phyloP scores from a whole-genome alignment of 2,329 filamentous ascomycete genomes.

The Periconia macrospinosa region DNA sequence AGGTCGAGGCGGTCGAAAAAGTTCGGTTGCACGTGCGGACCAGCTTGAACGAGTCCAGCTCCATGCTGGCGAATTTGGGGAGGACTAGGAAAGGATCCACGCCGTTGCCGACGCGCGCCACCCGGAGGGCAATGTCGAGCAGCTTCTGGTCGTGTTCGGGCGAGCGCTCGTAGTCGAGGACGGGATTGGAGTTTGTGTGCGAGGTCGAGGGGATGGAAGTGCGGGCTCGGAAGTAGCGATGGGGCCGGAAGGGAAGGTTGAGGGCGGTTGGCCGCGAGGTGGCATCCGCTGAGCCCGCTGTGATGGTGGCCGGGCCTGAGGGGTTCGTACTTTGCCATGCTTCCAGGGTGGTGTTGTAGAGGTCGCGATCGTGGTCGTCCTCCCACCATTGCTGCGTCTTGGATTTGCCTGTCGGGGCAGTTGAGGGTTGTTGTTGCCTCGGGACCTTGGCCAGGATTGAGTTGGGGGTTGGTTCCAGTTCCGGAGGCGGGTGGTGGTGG shows the following conservation, averaged over 20 bases:
- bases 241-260: background rate
- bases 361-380: background rate
- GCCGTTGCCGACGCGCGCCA: conserved; percentile 19
- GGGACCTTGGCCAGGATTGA: background rate
- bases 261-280: background rate
- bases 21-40: conserved; percentile 22
- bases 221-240: conserved; percentile 5
- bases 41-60: conserved; percentile 19
- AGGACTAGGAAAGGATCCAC: conserved; percentile 25
- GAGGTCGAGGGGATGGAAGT: conserved; percentile 2
- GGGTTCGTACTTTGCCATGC: background rate
- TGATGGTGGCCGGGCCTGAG: background rate
- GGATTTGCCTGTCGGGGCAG: background rate
- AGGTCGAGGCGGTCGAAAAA: conserved; percentile 23
- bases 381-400: background rate
- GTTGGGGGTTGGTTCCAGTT: too few relatives aligned
- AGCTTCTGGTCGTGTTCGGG: conserved; percentile 18
- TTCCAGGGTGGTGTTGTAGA: conserved; percentile 2
- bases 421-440: background rate
- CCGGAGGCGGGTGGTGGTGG: background rate
- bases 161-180: conserved; percentile 19
- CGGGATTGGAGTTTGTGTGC: conserved; percentile 3
- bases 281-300: background rate
- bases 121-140: conserved; percentile 13
- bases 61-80: conserved; percentile 20